Base-by-base conservation (phyloP, 176 grass and related monocot genomes). In the Chrysopogon serrulatus region DNA sequence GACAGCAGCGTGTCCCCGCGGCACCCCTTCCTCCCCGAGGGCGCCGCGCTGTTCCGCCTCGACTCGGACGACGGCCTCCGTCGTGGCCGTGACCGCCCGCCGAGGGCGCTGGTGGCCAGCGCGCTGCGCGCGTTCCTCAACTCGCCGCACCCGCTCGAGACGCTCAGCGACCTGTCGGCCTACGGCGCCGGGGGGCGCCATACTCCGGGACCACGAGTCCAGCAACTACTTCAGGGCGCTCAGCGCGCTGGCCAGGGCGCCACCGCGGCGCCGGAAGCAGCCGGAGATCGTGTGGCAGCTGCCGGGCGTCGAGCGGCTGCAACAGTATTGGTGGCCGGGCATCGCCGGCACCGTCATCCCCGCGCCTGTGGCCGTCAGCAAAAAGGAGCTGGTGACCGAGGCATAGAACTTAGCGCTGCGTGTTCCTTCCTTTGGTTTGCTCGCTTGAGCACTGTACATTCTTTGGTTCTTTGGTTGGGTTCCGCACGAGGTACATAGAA, bases 121-220 rank as follows among this genome's bases (percentile, higher is more conserved):
- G 97, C 93, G 40, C 73, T 99, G 44, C 89, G 86, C 28, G 87
- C 93, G 7, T 99, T 99, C 83, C 84, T 96, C 79, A 99, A 99
- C 93, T 94, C 93, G 23, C 93, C 97, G 26, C 97, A 99, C 66
- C 97, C 97, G 21, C 86, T 99, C 7, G 97, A 99, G 89, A 99
- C 93, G 14, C 78, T 99, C n/a, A 99, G 93, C 48, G 91, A 99
- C 78, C 86, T 91, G 10, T 87, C 85, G 21, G 97, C 91, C 1
- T 99, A 99, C 70, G 93, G 97, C 63, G 81, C 93, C n/a, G 4
- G 88, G 83, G 8, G 97, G 97, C n/a, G 91, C 97, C 39, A 99
- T 99, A 51, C 90, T 94, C 36, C 75, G 97, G 64, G 97, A 99
- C 87, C 97, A 99, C 81, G 97, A 99, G 83, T 99, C 93, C 17